These are phyloP conservation scores for Xylaria multiplex DNA, from an alignment of 2,329 filamentous ascomycete genomes.

Conservation along the genomic window DNA sequence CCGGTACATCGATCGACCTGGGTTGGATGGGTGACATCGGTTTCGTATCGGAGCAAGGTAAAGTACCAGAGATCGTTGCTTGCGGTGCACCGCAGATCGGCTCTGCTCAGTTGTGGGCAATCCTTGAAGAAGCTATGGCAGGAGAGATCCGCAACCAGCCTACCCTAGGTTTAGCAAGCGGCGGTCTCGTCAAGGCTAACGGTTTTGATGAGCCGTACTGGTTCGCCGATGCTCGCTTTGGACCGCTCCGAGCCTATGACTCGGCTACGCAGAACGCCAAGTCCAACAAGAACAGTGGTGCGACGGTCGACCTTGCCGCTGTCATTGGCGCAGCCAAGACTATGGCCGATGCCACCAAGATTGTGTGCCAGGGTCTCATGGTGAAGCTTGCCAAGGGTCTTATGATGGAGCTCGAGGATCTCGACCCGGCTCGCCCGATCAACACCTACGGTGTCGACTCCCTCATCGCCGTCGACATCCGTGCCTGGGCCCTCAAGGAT, in stretches of 20 bases:
- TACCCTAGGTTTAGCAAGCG: constrained; percentile 44
- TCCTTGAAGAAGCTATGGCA: constrained; percentile 43
- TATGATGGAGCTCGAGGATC: constrained; percentile 48
- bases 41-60: constrained; percentile 45
- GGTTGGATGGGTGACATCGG: constrained; percentile 47
- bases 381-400: constrained; percentile 46
- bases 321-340: constrained; percentile 40
- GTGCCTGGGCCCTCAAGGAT: constrained; percentile 45
- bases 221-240: constrained; percentile 47
- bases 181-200: constrained; percentile 44
- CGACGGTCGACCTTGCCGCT: constrained; percentile 39
- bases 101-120: constrained; percentile 41
- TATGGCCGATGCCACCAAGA: constrained; percentile 37
- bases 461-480: constrained; percentile 45
- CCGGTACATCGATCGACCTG: constrained; percentile 44
- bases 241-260: constrained; percentile 42
- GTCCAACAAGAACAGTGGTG: constrained; percentile 35
- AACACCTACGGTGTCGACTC: constrained; percentile 46
- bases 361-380: constrained; percentile 45
- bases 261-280: constrained; percentile 35
- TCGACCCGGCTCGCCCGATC: constrained; percentile 44
- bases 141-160: constrained; percentile 43
- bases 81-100: constrained; percentile 44
- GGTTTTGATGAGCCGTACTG: constrained; percentile 47
- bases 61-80: constrained; percentile 46